Base-by-base conservation (phyloP, 768 basidiomycete genomes). In the Tricholoma bakamatsutake region DNA sequence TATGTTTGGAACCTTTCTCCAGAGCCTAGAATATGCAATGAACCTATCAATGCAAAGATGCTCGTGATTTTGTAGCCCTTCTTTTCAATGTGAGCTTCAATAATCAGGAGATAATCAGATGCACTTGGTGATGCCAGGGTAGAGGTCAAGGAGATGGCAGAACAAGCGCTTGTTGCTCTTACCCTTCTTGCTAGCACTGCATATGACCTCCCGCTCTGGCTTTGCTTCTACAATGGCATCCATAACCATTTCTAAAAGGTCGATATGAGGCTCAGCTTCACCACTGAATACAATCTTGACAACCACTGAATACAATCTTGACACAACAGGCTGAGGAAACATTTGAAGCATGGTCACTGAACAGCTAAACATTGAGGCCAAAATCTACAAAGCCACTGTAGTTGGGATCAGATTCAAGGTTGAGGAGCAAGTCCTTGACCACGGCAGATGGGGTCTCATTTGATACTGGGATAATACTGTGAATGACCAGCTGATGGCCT, bases 121-220 rank as follows among this genome's bases (percentile, higher is more conserved):
- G 21, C n/a, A n/a, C n/a, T n/a, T n/a, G n/a, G n/a, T n/a, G n/a
- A n/a, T 24, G 21, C 21, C 21, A 1, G 21, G 21, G 21, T 24
- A 24, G 21, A 24, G 21, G 21, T 24, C 3, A n/a, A n/a, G n/a
- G 21, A 24, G 21, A 24, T 3, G 3, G 21, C 21, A 24, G 1
- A 3, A 24, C 21, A 24, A 24, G 21, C 21, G 3, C 21, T 24
- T 24, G 21, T 24, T 3, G 3, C 21, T 3, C 21, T 3, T 24
- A 24, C 21, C 21, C 21, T 24, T 24, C 21, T 24, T 24, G 21
- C 21, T 24, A 24, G 21, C 21, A 24, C 55, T 53, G 51, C 56
- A 53, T 5, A 31, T 7, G 21, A 57, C 56, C 43, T 57, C 56
- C 51, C 51, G 53, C 4, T 53, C 52, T 15, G 47, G 51, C 42